Evolutionary conservation across 2,329 filamentous ascomycete species (phyloP).

Genomic region (Pseudogymnoascus sp.): DNA sequence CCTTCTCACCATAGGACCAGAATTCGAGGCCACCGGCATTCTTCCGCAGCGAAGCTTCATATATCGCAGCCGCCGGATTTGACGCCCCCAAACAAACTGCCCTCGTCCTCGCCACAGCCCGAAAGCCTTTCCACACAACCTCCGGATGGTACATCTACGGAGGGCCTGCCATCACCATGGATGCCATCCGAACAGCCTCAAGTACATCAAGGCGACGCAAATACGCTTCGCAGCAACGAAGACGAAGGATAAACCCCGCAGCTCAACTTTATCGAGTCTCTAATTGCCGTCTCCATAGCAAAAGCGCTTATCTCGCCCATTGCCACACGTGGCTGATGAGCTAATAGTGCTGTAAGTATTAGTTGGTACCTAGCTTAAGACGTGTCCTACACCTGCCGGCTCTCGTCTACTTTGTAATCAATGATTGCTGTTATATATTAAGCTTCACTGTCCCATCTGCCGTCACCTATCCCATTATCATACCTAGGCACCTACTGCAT

Average conservation of each 20-base stretch:
- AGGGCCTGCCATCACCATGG: no score
- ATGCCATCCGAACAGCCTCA: no score
- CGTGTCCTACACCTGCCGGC: not conserved
- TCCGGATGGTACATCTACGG: no score
- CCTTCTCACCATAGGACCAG: no score
- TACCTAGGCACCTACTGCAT: not conserved
- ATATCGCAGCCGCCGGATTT: no score
- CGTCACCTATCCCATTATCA: not conserved
- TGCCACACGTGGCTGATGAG: not conserved
- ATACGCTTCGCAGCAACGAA: no score
- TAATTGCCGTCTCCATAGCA: not conserved
- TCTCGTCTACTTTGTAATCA: not conserved
- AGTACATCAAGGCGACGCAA: no score
- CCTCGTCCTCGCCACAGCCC: no score
- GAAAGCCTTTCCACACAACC: no score
- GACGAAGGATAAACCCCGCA: not conserved
- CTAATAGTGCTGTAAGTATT: slow-evolving; percentile 4
- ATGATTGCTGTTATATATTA: not conserved
- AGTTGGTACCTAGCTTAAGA: not conserved
- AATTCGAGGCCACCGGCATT: no score
- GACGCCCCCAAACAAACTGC: no score
- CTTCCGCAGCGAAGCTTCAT: no score
- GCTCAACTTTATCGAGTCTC: not conserved
- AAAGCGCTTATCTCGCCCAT: not conserved
- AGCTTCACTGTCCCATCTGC: not conserved